phyloP scores from a whole-genome alignment of 2,329 filamentous ascomycete species.

The Cladosporium sp. region DNA sequence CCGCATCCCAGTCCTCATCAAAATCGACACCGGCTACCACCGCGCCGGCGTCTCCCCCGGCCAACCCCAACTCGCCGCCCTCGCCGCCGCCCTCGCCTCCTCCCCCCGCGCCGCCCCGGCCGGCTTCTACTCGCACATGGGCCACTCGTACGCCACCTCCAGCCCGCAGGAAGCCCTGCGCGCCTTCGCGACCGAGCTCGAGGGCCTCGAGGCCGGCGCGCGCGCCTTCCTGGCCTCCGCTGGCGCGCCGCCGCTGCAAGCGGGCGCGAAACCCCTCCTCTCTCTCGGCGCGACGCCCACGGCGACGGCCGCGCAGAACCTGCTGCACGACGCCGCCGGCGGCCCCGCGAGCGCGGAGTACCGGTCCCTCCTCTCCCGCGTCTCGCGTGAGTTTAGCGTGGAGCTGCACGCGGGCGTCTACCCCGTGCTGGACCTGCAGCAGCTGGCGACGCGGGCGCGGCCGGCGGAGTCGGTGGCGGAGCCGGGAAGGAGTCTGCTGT shows the following conservation, averaged over 20 bases:
- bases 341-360: conserved; percentile 35
- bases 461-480: conserved; percentile 34
- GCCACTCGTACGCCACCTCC: conserved; percentile 59
- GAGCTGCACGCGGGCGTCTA: conserved; percentile 76
- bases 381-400: conserved; percentile 37
- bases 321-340: conserved; percentile 31
- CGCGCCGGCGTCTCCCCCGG: conserved; percentile 60
- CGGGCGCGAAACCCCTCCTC: conserved; percentile 42
- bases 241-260: conserved; percentile 11
- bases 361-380: conserved; percentile 29
- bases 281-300: conserved; percentile 75
- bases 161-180: conserved; percentile 53
- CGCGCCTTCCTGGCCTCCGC: conserved; percentile 24
- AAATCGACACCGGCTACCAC: conserved; percentile 67
- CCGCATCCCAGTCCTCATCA: conserved; percentile 57
- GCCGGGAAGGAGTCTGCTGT: conserved; percentile 28
- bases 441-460: conserved; percentile 64
- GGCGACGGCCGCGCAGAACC: conserved; percentile 58
- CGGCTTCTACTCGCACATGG: conserved; percentile 68
- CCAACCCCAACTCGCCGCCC: conserved; percentile 39
- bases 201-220: conserved; percentile 45
- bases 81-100: conserved; percentile 46
- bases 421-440: conserved; percentile 69
- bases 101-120: conserved; percentile 43
- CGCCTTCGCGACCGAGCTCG: conserved; percentile 55